Base-by-base conservation (phyloP, 805 yeast species). In the Millerago galiae region DNA sequence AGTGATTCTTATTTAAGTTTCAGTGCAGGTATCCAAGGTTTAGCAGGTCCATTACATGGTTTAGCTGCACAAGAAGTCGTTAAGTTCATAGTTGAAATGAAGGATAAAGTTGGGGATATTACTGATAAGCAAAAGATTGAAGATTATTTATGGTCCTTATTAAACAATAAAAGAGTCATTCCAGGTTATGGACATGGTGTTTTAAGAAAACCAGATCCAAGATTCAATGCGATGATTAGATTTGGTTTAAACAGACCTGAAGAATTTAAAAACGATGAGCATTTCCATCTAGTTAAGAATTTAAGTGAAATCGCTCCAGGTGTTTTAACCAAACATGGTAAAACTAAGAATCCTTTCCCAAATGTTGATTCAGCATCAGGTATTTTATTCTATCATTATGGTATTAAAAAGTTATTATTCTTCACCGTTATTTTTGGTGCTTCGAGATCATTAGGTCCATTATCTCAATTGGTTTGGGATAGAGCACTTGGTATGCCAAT, bases 161-260 rank as follows among this genome's bases (percentile, higher is more conserved):
- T 84, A 52, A 77, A 81, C 63, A 69, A 80, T 37, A 86, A 86
- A 48, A 75, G 89, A 57, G 93, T 84, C 47, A 80, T 84, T 49
- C 95, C 95, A 49, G 95, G 95, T 48, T 85, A 85, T 68, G 95
- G 95, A 37, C 95, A 84, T 63, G 93, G 93, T 42, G 93, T 84
- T 40, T 72, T 84, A 63, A 74, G 95, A 67, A 79, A 77, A 72
- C 79, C 91, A 39, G 93, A 84, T 64, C 93, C 93, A 47, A 74
- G 93, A 56, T 84, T 79, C 68, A 71, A 75, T 43, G 91, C 90
- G 45, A 81, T 80, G 71, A 70, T 82, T 58, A 75, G 75, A 56
- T 83, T 82, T 62, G 89, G 82, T 41, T 67, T 72, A 55, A 58
- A 62, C 37, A 67, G 74, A 40, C 64, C 70, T 8, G 59, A 72